phyloP scores from a whole-genome alignment of 192 early-diverging fungal genomes.

The Pilobolus umbonatus region DNA sequence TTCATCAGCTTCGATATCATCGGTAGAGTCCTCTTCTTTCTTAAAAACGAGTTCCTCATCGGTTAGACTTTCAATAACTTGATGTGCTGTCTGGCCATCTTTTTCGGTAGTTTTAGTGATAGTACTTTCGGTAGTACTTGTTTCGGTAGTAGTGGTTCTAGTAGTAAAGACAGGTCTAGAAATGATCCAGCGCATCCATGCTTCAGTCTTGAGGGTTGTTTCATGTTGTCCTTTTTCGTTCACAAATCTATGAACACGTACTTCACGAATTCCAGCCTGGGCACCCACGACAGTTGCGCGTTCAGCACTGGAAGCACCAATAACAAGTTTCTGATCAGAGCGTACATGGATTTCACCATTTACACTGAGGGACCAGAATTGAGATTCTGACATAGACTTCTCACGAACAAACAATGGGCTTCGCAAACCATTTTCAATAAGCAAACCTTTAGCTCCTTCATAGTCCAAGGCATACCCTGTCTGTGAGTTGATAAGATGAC shows the following conservation, averaged over 20 bases:
- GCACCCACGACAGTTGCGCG: conserved; percentile 9
- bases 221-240: conserved; percentile 5
- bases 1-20: not conserved
- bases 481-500: conserved; percentile 19
- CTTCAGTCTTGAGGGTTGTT: not conserved
- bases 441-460: not conserved
- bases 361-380: conserved; percentile 23
- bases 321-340: conserved; percentile 6
- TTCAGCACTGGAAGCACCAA: conserved; percentile 9
- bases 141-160: not conserved
- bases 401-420: conserved; percentile 7
- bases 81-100: not conserved
- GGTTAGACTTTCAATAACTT: conserved; percentile 4
- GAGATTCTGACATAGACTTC: conserved; percentile 7
- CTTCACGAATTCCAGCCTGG: conserved; percentile 14
- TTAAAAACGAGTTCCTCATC: not conserved
- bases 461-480: conserved; percentile 16
- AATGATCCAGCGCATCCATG: conserved; percentile 12
- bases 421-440: conserved; percentile 14
- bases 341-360: conserved; percentile 18
- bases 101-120: not conserved
- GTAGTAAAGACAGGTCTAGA: conserved; percentile 4
- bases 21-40: not conserved
- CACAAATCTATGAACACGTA: conserved; percentile 6
- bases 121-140: not conserved